phyloP scores from a whole-genome alignment of 805 yeast genomes.

The Isabelozyma heimii region DNA sequence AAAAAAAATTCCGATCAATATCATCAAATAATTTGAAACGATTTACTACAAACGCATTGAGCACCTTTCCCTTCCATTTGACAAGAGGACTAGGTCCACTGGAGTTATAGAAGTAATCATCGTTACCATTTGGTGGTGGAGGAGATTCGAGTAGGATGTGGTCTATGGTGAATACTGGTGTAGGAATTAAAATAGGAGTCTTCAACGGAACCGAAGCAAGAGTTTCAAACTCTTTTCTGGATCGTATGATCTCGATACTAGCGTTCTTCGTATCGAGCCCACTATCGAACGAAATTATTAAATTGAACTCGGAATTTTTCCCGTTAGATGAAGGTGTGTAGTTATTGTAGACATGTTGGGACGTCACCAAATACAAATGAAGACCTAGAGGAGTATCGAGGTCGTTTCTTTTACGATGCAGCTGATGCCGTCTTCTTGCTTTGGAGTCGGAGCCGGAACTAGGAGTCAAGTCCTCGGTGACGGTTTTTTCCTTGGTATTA shows the following conservation, averaged over 20 bases:
- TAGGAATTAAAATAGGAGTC: constrained; percentile 35
- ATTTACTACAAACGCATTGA: constrained; percentile 29
- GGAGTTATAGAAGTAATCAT: constrained; percentile 8
- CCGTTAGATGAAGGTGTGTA: constrained; percentile 17
- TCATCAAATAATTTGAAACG: constrained; percentile 19
- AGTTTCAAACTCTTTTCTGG: constrained; percentile 4
- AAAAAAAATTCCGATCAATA: constrained; percentile 14
- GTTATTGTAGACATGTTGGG: constrained; percentile 33
- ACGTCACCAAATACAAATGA: constrained; percentile 25
- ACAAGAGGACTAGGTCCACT: constrained; percentile 12
- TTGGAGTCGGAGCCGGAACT: background rate
- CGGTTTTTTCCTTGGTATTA: background rate
- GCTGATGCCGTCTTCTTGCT: background rate
- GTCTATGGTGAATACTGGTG: constrained; percentile 32
- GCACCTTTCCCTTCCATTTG: constrained; percentile 30
- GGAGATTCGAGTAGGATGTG: constrained; percentile 22
- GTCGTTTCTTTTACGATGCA: constrained; percentile 6
- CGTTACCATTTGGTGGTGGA: constrained; percentile 16
- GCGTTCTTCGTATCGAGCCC: constrained; percentile 31
- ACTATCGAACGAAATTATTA: constrained; percentile 37
- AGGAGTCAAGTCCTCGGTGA: background rate
- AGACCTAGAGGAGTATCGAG: constrained; percentile 5
- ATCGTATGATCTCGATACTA: constrained; percentile 31
- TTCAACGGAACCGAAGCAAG: constrained; percentile 4
- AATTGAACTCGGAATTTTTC: constrained; percentile 17